Percentiles rank a stretch among this genome's conserved stretches.
Conservation (phyloP, 768 basidiomycete genomes). For the Suillus cothurnatus region DNA sequence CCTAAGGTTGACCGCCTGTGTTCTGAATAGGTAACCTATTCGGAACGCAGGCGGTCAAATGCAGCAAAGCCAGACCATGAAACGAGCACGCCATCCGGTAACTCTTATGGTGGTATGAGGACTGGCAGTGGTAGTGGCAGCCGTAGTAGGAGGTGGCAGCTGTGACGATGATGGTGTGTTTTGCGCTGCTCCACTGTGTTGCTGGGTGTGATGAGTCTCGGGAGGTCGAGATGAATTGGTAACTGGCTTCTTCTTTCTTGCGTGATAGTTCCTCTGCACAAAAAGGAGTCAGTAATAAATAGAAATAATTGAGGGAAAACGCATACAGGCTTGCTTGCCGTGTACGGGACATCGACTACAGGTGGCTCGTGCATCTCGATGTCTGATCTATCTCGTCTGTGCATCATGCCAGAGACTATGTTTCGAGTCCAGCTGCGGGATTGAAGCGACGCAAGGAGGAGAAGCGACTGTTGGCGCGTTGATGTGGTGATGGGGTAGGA, state of each 20-base stretch:
- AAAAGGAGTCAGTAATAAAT: not conserved
- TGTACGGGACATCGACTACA: not conserved
- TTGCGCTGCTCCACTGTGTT: not conserved
- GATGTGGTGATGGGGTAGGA: not conserved
- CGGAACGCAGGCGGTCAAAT: too few relatives aligned
- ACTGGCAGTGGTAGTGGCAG: not conserved
- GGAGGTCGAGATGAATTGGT: not conserved
- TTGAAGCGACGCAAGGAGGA: not conserved
- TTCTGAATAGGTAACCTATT: not conserved
- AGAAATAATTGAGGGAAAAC: not conserved
- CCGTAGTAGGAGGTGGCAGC: not conserved
- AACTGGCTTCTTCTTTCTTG: not conserved
- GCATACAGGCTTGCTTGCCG: not conserved
- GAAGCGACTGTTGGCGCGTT: not conserved
- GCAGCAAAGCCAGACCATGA: not conserved
- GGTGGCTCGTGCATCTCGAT: not conserved
- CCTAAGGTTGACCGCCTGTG: not conserved
- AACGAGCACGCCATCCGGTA: not conserved
- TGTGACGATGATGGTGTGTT: not conserved
- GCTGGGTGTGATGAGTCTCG: not conserved
- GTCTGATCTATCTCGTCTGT: not conserved
- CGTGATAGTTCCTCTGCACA: not conserved
- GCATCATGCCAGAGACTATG: not conserved
- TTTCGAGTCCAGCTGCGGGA: not conserved
- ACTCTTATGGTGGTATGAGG: not conserved